Conservation (phyloP, 371 early-diverging fungal species). For the Apophysomyces sp. region DNA sequence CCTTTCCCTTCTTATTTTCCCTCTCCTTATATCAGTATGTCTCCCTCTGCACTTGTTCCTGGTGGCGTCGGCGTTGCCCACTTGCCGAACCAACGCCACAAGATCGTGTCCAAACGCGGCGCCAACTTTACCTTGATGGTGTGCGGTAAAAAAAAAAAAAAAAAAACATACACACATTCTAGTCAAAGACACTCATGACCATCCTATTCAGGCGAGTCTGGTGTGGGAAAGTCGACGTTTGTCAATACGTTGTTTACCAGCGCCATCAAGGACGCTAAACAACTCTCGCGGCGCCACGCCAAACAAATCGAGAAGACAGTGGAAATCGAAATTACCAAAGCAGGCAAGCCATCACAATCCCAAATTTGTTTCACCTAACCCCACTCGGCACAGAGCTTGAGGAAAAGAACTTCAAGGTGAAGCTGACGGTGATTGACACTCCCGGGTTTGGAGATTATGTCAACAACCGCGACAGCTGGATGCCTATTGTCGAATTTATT, state of each 20-base stretch:
- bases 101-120: conserved; percentile 91
- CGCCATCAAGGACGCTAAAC: conserved; percentile 64
- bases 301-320: conserved; percentile 69
- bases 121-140: conserved; percentile 95
- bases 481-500: conserved; percentile 78
- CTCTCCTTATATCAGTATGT: conserved; percentile 27
- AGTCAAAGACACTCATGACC: background rate
- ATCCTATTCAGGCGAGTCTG: conserved; percentile 23
- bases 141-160: conserved; percentile 87
- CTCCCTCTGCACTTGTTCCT: conserved; percentile 52
- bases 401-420: conserved; percentile 95
- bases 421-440: conserved; percentile 89
- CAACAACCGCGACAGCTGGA: conserved; percentile 72
- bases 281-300: conserved; percentile 47
- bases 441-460: conserved; percentile 93
- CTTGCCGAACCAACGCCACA: conserved; percentile 97
- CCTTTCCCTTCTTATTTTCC: background rate
- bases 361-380: background rate
- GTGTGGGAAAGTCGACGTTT: conserved; percentile 78
- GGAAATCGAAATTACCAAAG: conserved; percentile 72
- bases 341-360: conserved; percentile 12
- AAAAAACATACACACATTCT: too few species aligned
- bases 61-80: conserved; percentile 93
- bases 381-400: conserved; percentile 76
- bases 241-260: conserved; percentile 85